Base-by-base conservation (phyloP, 2,329 filamentous ascomycete genomes). In the Shiraia bambusicola region DNA sequence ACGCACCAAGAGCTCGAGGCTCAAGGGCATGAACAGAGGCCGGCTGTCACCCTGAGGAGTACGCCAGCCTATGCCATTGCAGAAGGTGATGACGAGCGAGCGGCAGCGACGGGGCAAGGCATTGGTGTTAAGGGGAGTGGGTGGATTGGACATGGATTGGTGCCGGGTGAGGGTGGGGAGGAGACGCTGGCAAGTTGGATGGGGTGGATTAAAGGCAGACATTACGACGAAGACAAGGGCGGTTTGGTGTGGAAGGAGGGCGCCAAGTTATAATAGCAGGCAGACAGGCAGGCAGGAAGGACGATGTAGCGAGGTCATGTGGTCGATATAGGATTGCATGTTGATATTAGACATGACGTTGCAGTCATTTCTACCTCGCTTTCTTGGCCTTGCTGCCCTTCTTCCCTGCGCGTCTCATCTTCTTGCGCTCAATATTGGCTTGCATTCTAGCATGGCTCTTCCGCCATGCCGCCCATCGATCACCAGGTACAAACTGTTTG, bases 111-210 rank as follows among this genome's bases (percentile, higher is more conserved):
- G 37, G 85, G 87, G 0, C 84, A 87, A 64, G 86, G 86, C 0
- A 67, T 71, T 3, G 85, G 85, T 0, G 75, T 84, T 0, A 67
- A 81, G 35, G 87, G 87, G 0, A 74, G 74, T 36, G 87, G 87
- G 1, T 95, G 92, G 75, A 67, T 56, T 1, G 81, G 80, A 13
- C 70, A 69, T 15, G 68, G 76, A 0, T 65, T 96, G 40, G 65
- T 65, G 3, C 80, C 87, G 1, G 88, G 90, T 0, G 71, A 83
- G 16, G 88, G 87, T 4, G 90, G 88, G 1, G 84, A 89, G 63
- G 79, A 82, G 37, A 77, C 79, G 3, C 64, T 96, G 48, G 71
- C 70, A 36, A 66, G 76, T 35, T 96, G 92, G 92, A 74, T 86
- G 53, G 87, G 88, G 0, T 94, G 89, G 88, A 76, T 73, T 45